Conservation (phyloP, 2,329 filamentous ascomycete genomes). For the Ascomycota sp. region DNA sequence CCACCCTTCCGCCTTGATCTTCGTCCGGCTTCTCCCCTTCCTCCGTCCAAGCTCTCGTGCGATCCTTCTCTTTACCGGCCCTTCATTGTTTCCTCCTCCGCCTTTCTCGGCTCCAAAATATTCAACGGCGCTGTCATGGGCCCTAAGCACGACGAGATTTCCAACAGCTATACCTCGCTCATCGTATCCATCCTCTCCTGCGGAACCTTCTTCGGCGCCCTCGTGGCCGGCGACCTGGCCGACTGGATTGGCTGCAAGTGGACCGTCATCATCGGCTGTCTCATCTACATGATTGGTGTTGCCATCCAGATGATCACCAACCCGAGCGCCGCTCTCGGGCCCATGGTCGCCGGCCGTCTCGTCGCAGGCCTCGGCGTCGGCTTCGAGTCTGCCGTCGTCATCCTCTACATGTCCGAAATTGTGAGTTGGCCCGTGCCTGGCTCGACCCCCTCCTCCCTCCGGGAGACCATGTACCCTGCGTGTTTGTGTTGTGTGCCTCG, state of each 20-base stretch:
- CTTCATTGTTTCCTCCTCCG: too few species aligned
- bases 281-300: slow-evolving; percentile 49
- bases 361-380: slow-evolving; percentile 61
- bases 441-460: background rate
- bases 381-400: slow-evolving; percentile 62
- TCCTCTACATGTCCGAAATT: slow-evolving; percentile 78
- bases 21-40: too few species aligned
- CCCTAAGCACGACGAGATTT: slow-evolving; percentile 12
- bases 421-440: slow-evolving; percentile 15
- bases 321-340: slow-evolving; percentile 26
- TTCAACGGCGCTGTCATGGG: slow-evolving; percentile 33
- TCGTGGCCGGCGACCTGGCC: slow-evolving; percentile 58
- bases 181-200: slow-evolving; percentile 60
- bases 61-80: too few species aligned
- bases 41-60: too few species aligned
- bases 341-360: slow-evolving; percentile 53
- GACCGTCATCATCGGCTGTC: slow-evolving; percentile 51
- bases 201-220: slow-evolving; percentile 59
- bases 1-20: too few species aligned
- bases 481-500: too few species aligned
- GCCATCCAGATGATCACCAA: slow-evolving; percentile 41
- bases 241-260: slow-evolving; percentile 55
- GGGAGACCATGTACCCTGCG: too few species aligned
- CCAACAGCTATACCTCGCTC: slow-evolving; percentile 25
- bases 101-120: slow-evolving; percentile 27